Conservation (phyloP, 2,329 filamentous ascomycete genomes). For the Oidium heveae region DNA sequence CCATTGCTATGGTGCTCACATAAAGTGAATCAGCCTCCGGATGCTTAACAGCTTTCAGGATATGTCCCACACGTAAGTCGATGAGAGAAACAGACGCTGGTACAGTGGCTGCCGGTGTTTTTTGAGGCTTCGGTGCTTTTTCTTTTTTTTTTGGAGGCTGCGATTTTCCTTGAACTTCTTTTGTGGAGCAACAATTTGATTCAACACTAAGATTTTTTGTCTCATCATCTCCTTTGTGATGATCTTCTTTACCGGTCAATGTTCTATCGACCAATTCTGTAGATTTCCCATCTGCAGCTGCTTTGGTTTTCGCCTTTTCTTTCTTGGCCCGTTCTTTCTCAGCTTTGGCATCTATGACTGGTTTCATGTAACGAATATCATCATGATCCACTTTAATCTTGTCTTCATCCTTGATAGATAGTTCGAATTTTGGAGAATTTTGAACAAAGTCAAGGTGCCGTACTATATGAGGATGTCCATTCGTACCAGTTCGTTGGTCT, state of each 20-base stretch:
- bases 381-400: slow-evolving; percentile 59
- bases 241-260: slow-evolving; percentile 26
- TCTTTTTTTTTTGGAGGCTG: slow-evolving; percentile 70
- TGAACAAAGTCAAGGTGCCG: slow-evolving; percentile 87
- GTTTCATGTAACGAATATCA: slow-evolving; percentile 67
- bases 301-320: slow-evolving; percentile 55
- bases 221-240: slow-evolving; percentile 18
- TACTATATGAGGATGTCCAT: slow-evolving; percentile 75
- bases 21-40: slow-evolving; percentile 90
- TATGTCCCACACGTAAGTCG: slow-evolving; percentile 88
- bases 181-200: slow-evolving; percentile 12
- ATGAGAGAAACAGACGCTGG: slow-evolving; percentile 67
- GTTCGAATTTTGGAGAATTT: slow-evolving; percentile 51
- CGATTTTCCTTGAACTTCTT: slow-evolving; percentile 15
- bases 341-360: slow-evolving; percentile 70
- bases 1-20: slow-evolving; percentile 86
- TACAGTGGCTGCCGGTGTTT: slow-evolving; percentile 40
- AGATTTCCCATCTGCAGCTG: slow-evolving; percentile 24
- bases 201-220: slow-evolving; percentile 10
- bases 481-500: slow-evolving; percentile 72
- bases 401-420: slow-evolving; percentile 42
- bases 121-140: slow-evolving; percentile 54
- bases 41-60: slow-evolving; percentile 85
- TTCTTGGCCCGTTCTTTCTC: slow-evolving; percentile 96
- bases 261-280: slow-evolving; percentile 31